Percentiles rank a stretch among this genome's conserved stretches.
Evolutionary conservation across 192 early-diverging fungal species (phyloP).

Genomic region (Entophlyctis helioformis): DNA sequence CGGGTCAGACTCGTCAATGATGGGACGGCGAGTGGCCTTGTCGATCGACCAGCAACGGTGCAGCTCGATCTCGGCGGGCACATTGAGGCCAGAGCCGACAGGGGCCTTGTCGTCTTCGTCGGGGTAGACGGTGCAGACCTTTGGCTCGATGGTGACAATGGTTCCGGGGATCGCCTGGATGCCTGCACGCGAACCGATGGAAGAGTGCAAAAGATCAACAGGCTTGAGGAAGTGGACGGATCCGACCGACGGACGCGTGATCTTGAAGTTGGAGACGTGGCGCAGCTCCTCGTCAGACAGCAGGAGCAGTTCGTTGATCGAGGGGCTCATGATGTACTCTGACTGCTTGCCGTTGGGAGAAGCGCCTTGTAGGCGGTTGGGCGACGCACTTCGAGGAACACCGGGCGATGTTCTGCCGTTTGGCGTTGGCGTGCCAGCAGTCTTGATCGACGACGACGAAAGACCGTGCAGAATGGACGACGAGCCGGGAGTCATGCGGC

Average conservation of each 20-base stretch:
- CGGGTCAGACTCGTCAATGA: slow-evolving; percentile 58
- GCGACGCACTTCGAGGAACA: not conserved
- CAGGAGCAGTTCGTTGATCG: slow-evolving; percentile 52
- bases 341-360: too few relatives aligned
- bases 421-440: too few relatives aligned
- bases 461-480: too few relatives aligned
- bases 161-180: slow-evolving; percentile 59
- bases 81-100: slow-evolving; percentile 79
- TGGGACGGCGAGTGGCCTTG: slow-evolving; percentile 52
- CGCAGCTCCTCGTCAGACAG: slow-evolving; percentile 59
- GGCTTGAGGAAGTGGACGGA: slow-evolving; percentile 63
- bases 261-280: slow-evolving; percentile 59
- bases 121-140: slow-evolving; percentile 69
- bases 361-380: not conserved
- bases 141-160: slow-evolving; percentile 63
- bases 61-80: slow-evolving; percentile 67
- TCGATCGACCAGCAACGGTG: slow-evolving; percentile 77
- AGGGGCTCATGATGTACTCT: slow-evolving; percentile 77
- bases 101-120: slow-evolving; percentile 67
- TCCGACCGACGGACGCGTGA: slow-evolving; percentile 58
- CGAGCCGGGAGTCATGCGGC: not conserved
- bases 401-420: not conserved
- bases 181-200: slow-evolving; percentile 29
- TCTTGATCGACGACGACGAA: too few relatives aligned
- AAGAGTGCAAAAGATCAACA: slow-evolving; percentile 64